Evolutionary conservation across 257 asterid genomes (phyloP), one percentile per base, ranked within the genome.

Genomic region (Linderniella brevidens): DNA sequence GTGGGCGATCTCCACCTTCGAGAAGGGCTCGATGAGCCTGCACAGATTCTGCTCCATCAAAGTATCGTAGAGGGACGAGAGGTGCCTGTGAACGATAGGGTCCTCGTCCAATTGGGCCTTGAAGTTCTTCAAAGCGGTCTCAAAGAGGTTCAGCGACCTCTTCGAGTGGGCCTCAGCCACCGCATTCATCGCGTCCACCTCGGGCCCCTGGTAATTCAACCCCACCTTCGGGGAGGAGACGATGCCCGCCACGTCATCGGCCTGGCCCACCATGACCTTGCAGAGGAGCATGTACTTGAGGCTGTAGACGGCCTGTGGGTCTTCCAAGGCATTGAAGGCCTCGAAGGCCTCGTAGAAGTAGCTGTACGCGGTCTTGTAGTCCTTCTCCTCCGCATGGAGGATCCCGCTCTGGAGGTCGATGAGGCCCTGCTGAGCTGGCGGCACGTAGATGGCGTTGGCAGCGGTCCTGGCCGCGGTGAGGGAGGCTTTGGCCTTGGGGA

Each of bases 381-480:
- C 83, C 60, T 75, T 75, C 52, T 75, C 83, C 54, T 75, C 83
- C 0, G 83, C 83, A 37, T 75, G 83, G 29, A 75, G 79, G 49
- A 68, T 75, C 13, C 83, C 83, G 55, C 83, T 75, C 43, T 75
- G 83, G 48, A 71, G 43, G 63, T 75, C 83, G 13, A 75, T 75
- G 3, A 63, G 66, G 13, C 83, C 83, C 67, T 75, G 83, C 64
- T 72, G 85, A 12, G 85, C 85, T 41, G 85, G 85, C 35, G 85
- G 85, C 13, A 76, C 80, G 8, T 76, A 76, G 11, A 76, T 70
- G 7, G 85, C 85, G 46, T 76, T 76, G 13, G 85, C 85, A 8
- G 85, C 85, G 12, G 85, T 76, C 54, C 85, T 66, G 53, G 85
- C 85, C 19, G 85, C 85, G 35, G 85, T 76, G 19, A 76, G 75